Evolutionary conservation across 768 basidiomycete species (phyloP).

Genomic region (Sarcodon aspratus): DNA sequence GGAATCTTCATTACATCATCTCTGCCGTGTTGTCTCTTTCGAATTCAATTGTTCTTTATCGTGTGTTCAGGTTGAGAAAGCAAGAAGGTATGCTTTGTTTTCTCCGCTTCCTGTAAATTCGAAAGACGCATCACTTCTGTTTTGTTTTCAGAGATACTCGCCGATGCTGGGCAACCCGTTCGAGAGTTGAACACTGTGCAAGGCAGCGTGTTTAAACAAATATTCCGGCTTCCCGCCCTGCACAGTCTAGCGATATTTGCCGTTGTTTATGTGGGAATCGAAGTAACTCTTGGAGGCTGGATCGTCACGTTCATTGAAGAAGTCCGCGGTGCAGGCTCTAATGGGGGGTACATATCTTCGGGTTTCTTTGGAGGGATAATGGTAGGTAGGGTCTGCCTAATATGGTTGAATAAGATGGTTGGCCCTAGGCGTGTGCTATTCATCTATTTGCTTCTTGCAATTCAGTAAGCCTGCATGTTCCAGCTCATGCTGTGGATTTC

Average conservation of each 20-base stretch:
- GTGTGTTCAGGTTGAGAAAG: conserved; percentile 16
- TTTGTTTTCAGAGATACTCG: conserved; percentile 15
- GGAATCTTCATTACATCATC: conserved; percentile 33
- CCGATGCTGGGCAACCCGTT: conserved; percentile 14
- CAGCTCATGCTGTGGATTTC: not conserved
- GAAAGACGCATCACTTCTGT: not conserved
- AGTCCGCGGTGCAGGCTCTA: conserved; percentile 23
- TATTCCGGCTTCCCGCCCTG: conserved; percentile 21
- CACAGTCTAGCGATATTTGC: conserved; percentile 27
- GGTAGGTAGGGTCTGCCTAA: conserved; percentile 5
- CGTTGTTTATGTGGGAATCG: conserved; percentile 31
- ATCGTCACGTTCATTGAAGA: conserved; percentile 32
- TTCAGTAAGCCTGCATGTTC: conserved; percentile 16
- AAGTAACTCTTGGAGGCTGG: conserved; percentile 34
- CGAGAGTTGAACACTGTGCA: conserved; percentile 18
- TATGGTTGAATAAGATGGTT: conserved; percentile 11
- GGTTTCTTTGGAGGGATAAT: conserved; percentile 26
- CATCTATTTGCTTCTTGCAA: conserved; percentile 20
- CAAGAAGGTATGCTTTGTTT: conserved; percentile 16
- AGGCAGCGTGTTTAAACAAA: conserved; percentile 20
- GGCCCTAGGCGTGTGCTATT: conserved; percentile 23
- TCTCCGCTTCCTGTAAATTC: not conserved
- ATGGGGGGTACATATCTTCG: conserved; percentile 30
- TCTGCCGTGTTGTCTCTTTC: conserved; percentile 15
- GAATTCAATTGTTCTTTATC: conserved; percentile 7